phyloP scores from a whole-genome alignment of 495 filamentous ascomycete genomes.

The Annulohypoxylon stygium region DNA sequence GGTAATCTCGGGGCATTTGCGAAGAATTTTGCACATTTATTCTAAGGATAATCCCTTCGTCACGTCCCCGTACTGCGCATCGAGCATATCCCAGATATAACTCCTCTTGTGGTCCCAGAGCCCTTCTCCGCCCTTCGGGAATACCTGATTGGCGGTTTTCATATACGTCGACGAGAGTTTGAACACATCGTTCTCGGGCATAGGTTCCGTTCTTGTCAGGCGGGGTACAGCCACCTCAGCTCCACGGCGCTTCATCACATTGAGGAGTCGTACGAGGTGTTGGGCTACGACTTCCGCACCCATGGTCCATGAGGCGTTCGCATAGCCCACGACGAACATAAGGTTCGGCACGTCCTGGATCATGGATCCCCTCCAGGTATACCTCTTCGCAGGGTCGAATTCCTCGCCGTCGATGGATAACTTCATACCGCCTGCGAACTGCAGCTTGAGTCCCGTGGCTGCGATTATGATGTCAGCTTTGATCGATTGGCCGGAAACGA shows the following conservation, averaged over 20 bases:
- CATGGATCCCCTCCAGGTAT: constrained; percentile 58
- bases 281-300: constrained; percentile 54
- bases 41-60: constrained; percentile 10
- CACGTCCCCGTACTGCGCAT: constrained; percentile 7
- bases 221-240: constrained; percentile 33
- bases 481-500: constrained; percentile 65
- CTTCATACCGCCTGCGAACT: constrained; percentile 33
- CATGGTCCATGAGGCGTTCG: constrained; percentile 59
- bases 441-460: constrained; percentile 72
- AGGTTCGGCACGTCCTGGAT: constrained; percentile 60
- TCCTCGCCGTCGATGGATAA: constrained; percentile 50
- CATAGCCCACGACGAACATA: constrained; percentile 56
- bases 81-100: constrained; percentile 18
- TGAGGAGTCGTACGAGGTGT: constrained; percentile 51
- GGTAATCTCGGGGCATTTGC: not conserved
- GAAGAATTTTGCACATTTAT: not conserved
- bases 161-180: constrained; percentile 48
- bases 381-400: constrained; percentile 48
- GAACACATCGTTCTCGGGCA: constrained; percentile 11
- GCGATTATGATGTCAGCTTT: constrained; percentile 80
- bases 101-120: constrained; percentile 21
- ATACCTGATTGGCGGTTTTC: constrained; percentile 42
- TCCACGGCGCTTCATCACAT: constrained; percentile 37
- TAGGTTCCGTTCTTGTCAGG: not conserved
- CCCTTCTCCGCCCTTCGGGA: constrained; percentile 42